Evolutionary conservation across 768 basidiomycete genomes (phyloP), one percentile per base, ranked within the genome.

Genomic region (Boletus subparvulus): DNA sequence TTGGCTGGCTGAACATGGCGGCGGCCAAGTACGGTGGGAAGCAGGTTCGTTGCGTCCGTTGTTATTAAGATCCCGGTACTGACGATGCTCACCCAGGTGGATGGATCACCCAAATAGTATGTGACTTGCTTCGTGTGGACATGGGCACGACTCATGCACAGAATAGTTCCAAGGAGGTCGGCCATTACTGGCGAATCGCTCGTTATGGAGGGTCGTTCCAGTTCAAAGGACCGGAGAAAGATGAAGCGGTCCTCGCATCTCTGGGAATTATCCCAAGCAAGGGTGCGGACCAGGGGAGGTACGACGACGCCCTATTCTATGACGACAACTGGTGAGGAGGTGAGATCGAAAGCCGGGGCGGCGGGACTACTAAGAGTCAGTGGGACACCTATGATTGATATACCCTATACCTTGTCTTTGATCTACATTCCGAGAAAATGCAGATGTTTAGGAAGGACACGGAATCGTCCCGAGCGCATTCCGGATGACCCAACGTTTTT

Each of bases 11-110:
- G 46, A 56, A 65, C 32, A 24, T 50, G 14, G 56, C 56, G 9
- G 59, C 52, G 5, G 50, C 16, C 45, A 54, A 53, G 35, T 61
- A 58, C 6, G 63, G 62, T n/a, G 59, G 63, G 13, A 65, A 61
- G 36, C 59, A 65, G 52, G 63, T 64, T 28, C 19, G 52, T 57
- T 11, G 19, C 11, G 11, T 13, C 2, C 30, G 17, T 45, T 19
- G 12, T 36, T 12, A 7, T 21, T 2, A 28, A 16, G n/a, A 13
- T 11, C 17, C 28, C 21, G 24, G 9, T 26, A 28, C 6, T 59
- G 57, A 59, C 2, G 3, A 11, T 8, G 7, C 37, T 46, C n/a
- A 1, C 6, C 44, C 9, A 58, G 59, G 19, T 59, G 0, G 52
- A 59, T 30, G n/a, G 26, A 14, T 6, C 58, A 9, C 55, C 55